Percentiles rank a stretch among this genome's conserved stretches.
Conservation (phyloP, 345 rosid genomes). For the Gossypium longicalyx region DNA sequence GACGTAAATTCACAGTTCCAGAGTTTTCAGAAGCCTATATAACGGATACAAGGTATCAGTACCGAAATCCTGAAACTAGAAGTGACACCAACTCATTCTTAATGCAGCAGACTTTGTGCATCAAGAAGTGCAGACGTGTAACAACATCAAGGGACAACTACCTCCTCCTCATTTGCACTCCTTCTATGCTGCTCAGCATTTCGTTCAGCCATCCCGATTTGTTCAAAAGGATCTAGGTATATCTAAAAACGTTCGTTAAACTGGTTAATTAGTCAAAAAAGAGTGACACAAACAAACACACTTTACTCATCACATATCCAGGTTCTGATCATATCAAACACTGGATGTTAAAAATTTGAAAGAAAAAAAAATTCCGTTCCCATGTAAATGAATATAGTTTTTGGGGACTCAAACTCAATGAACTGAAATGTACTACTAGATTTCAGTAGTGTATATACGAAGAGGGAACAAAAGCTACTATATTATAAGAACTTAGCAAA, state of each 20-base stretch:
- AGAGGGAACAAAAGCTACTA: background rate
- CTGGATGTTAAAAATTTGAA: background rate
- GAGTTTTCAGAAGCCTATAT: conserved; percentile 72
- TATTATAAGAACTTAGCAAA: background rate
- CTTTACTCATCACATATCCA: background rate
- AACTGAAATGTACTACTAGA: background rate
- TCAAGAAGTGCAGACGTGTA: background rate
- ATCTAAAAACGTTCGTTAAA: conserved; percentile 32
- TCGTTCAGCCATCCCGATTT: conserved; percentile 59
- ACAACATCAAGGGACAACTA: conserved; percentile 16
- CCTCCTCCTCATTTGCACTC: conserved; percentile 91
- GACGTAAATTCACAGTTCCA: conserved; percentile 66
- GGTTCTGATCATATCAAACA: background rate
- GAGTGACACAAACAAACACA: background rate
- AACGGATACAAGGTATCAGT: conserved; percentile 19
- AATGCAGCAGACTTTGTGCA: background rate
- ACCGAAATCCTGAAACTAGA: conserved; percentile 7
- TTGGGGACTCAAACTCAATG: background rate
- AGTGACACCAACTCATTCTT: background rate
- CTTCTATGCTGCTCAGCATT: conserved; percentile 83
- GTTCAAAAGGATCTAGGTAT: conserved; percentile 86
- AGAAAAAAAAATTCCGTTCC: background rate
- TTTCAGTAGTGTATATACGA: background rate
- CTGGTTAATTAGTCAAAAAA: conserved; percentile 6
- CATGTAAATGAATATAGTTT: background rate